Evolutionary conservation across 23 red algal species (phyloP).

Genomic region (Cyanidiococcus yangmingshanensis): DNA sequence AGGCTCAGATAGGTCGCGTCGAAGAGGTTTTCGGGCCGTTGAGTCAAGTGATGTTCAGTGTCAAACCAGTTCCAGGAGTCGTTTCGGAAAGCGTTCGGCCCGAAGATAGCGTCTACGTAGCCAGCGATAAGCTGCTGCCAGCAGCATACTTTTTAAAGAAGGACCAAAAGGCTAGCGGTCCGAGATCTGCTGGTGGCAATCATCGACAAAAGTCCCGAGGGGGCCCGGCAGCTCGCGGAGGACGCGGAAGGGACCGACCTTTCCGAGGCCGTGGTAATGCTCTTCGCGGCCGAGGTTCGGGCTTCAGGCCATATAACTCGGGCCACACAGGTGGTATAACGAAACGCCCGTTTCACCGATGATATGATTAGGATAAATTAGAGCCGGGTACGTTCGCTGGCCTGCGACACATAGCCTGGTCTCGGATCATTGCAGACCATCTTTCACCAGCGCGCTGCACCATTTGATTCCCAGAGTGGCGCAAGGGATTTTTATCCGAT

Average conservation of each 20-base stretch:
- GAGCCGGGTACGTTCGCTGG: no score
- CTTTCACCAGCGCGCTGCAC: no score
- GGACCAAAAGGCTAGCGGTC: slow-evolving; percentile 14
- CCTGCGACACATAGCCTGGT: no score
- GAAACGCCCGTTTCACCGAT: background rate
- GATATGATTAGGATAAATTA: background rate
- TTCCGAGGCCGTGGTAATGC: background rate
- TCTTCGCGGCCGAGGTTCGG: background rate
- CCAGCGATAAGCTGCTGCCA: slow-evolving; percentile 66
- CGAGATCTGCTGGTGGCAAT: background rate
- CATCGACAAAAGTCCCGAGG: background rate
- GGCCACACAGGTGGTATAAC: background rate
- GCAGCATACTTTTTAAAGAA: slow-evolving; percentile 47
- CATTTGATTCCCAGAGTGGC: no score
- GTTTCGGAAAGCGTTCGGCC: slow-evolving; percentile 67
- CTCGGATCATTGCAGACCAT: no score
- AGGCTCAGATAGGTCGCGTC: slow-evolving; percentile 79
- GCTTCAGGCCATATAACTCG: background rate
- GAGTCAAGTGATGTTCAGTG: slow-evolving; percentile 59
- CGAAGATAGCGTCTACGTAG: slow-evolving; percentile 82
- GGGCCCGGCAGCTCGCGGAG: background rate
- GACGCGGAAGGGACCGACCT: background rate
- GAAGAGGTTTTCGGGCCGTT: slow-evolving; percentile 94
- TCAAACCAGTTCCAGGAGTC: slow-evolving; percentile 69
- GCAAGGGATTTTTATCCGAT: no score